Conservation (phyloP, 2,329 filamentous ascomycete genomes). For the Neofusicoccum kwambonambiense region DNA sequence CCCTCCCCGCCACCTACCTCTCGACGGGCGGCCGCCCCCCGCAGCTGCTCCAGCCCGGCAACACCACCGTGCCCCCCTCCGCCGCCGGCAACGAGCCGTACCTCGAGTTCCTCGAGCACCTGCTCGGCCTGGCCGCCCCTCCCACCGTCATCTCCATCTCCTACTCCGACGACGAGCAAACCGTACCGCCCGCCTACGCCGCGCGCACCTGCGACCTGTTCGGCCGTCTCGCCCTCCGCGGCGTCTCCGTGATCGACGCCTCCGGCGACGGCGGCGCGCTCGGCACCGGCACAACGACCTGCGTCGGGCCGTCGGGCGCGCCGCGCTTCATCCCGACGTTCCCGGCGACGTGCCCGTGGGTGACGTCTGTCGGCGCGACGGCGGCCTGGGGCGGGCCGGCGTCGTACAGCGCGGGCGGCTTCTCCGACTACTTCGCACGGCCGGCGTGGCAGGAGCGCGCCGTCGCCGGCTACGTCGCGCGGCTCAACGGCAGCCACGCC, state of each 20-base stretch:
- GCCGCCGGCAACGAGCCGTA: slow-evolving; percentile 44
- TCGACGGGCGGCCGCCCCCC: slow-evolving; percentile 60
- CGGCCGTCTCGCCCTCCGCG: slow-evolving; percentile 50
- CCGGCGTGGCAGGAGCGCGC: slow-evolving; percentile 44
- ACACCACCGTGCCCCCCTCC: slow-evolving; percentile 24
- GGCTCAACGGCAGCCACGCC: slow-evolving; percentile 35
- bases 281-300: slow-evolving; percentile 36
- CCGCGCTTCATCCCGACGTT: slow-evolving; percentile 50
- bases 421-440: slow-evolving; percentile 42
- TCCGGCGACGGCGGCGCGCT: slow-evolving; percentile 50
- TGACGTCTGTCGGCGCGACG: slow-evolving; percentile 47
- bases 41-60: slow-evolving; percentile 43
- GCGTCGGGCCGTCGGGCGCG: slow-evolving; percentile 39
- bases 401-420: slow-evolving; percentile 35
- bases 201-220: slow-evolving; percentile 62
- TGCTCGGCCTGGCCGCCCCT: slow-evolving; percentile 46
- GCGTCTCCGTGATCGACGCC: slow-evolving; percentile 50
- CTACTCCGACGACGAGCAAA: slow-evolving; percentile 67
- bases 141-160: slow-evolving; percentile 65
- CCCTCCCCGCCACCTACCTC: slow-evolving; percentile 57
- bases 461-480: slow-evolving; percentile 44
- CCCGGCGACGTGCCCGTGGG: slow-evolving; percentile 53
- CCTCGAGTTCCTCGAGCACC: slow-evolving; percentile 59
- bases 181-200: slow-evolving; percentile 60
- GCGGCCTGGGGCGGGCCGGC: slow-evolving; percentile 17